A percentile compares a stretch with the other conserved stretches of the same genome.
phyloP scores from a whole-genome alignment of 805 yeast genomes.

The Kazachstania viticola region DNA sequence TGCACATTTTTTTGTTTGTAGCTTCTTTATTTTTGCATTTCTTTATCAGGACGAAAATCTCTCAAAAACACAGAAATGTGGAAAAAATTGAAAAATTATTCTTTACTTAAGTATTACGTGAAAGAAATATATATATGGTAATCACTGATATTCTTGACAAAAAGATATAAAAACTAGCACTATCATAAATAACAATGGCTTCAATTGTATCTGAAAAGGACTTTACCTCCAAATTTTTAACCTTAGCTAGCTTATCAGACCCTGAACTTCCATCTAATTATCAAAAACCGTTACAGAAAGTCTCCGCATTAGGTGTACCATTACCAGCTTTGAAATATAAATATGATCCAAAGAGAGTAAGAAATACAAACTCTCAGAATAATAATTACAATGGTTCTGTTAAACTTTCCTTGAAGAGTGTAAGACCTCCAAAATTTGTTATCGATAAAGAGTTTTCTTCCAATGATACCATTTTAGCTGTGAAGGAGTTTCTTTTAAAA shows the following conservation, averaged over 20 bases:
- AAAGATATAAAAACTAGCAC: background rate
- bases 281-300: constrained; percentile 21
- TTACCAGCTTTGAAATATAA: constrained; percentile 37
- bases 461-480: constrained; percentile 24
- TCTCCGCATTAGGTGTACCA: constrained; percentile 33
- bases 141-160: no score
- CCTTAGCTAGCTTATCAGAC: constrained; percentile 36
- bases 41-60: no score
- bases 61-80: no score
- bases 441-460: constrained; percentile 17
- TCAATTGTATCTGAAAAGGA: constrained; percentile 27
- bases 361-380: constrained; percentile 1
- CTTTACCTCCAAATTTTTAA: constrained; percentile 39
- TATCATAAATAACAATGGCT: constrained; percentile 1
- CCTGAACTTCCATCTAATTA: constrained; percentile 22
- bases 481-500: constrained; percentile 23
- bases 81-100: no score
- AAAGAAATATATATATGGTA: no score
- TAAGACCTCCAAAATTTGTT: constrained; percentile 61
- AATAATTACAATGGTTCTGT: constrained; percentile 1
- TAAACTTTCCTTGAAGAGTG: constrained; percentile 43
- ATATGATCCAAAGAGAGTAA: constrained; percentile 19
- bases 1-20: no score
- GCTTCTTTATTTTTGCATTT: no score
- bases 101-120: no score